These are phyloP conservation scores for Boletus subcaerulescens DNA, from an alignment of 768 basidiomycete species.

Conservation along the genomic window DNA sequence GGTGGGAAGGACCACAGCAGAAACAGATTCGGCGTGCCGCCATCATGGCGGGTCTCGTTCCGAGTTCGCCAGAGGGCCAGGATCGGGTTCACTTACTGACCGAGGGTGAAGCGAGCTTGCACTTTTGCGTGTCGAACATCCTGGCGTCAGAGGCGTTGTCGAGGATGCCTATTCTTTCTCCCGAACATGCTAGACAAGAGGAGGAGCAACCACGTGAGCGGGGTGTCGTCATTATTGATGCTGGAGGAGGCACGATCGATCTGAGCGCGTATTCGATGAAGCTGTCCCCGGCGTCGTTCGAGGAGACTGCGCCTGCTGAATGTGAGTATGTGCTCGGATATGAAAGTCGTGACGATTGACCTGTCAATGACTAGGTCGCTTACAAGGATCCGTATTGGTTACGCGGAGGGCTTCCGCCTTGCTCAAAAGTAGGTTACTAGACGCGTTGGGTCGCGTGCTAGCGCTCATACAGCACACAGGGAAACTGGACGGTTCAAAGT, in stretches of 20 bases:
- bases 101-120: constrained; percentile 61
- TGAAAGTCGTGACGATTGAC: not conserved
- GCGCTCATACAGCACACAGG: constrained; percentile 15
- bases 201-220: constrained; percentile 23
- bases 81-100: constrained; percentile 54
- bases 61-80: constrained; percentile 36
- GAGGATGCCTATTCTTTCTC: constrained; percentile 13
- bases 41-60: constrained; percentile 48
- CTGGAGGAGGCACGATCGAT: constrained; percentile 46
- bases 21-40: constrained; percentile 54
- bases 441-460: not conserved
- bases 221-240: constrained; percentile 48
- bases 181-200: constrained; percentile 20
- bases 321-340: constrained; percentile 22
- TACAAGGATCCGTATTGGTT: constrained; percentile 42
- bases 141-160: constrained; percentile 35
- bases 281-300: constrained; percentile 36
- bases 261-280: constrained; percentile 42
- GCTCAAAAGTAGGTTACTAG: constrained; percentile 23
- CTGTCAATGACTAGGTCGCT: constrained; percentile 29
- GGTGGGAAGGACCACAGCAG: constrained; percentile 63
- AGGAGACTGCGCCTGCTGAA: constrained; percentile 37
- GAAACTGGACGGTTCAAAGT: constrained; percentile 32
- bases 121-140: constrained; percentile 52
- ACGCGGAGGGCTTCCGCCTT: constrained; percentile 32